Evolutionary conservation across 768 basidiomycete species (phyloP), one percentile per base, ranked within the genome.

Genomic region (Pisolithus marmoratus): DNA sequence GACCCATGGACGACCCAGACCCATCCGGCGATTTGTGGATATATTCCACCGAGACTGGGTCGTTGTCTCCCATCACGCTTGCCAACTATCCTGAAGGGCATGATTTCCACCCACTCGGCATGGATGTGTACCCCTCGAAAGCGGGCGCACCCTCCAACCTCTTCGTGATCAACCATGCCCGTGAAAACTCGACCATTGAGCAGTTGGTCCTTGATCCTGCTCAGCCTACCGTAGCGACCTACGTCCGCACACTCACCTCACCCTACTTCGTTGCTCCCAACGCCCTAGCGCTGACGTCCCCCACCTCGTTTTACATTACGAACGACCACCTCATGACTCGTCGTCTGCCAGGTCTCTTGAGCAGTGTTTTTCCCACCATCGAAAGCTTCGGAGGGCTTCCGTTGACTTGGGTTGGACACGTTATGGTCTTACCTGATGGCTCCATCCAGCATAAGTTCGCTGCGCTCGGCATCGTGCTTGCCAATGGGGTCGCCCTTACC

Each of bases 291-390:
- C 64, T 85, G 29, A 83, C 85, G 8, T 79, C 83, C 40, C 79
- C 82, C 1, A 75, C 78, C 51, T 78, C 83, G 1, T 88, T 90
- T 64, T 88, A 83, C 59, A 75, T 89, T 46, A 78, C 79, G 38
- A 85, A 90, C 60, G 87, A 90, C 62, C 87, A 90, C 59, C 66
- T 79, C 34, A 62, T 86, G 60, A 87, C 84, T 3, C 76, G 83
- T 8, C 80, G 87, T 14, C 68, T 82, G 19, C 81, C 82, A 0
- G 60, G 66, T 29, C 58, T 60, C 9, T 37, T 84, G n/a, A 81
- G 81, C 8, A 66, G 68, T 38, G 51, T 82, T 23, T 58, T 82
- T 0, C 79, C 85, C 2, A 6, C 82, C 34, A 40, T 77, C 49
- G 87, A 90, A 61, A 74, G 80, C 4, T 1, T 82, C 17, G 65